Evolutionary conservation across 116 monocot species (phyloP).

Genomic region (Dioscorea cayenensis): DNA sequence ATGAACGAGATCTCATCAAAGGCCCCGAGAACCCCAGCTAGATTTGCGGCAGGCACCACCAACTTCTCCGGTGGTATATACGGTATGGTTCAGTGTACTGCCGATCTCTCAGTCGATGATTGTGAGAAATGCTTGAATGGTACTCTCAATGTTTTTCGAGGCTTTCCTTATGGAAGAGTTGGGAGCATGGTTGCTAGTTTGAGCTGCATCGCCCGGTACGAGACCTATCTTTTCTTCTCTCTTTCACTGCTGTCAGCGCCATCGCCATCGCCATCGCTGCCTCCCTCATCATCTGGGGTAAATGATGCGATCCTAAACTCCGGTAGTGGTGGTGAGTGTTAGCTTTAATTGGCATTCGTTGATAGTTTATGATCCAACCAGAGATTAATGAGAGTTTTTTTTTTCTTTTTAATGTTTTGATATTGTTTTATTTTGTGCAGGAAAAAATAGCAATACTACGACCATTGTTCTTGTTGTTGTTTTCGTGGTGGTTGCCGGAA

Average conservation of each 20-base stretch:
- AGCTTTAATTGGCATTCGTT: too few species aligned
- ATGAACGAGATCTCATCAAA: background rate
- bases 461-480: background rate
- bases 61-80: background rate
- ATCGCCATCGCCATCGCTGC: background rate
- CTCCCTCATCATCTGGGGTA: background rate
- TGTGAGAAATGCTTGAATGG: constrained; percentile 15
- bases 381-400: too few species aligned
- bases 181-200: constrained; percentile 2
- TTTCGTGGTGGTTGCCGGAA: background rate
- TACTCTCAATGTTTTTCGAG: background rate
- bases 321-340: background rate
- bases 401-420: background rate
- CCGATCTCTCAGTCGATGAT: constrained; percentile 5
- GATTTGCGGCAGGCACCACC: background rate
- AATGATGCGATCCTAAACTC: too few species aligned
- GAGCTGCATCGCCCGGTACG: constrained; percentile 26
- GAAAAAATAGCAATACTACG: background rate
- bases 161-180: background rate
- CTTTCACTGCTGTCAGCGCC: too few species aligned
- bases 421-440: background rate
- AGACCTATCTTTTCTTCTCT: background rate
- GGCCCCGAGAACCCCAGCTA: constrained; percentile 5
- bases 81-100: constrained; percentile 32
- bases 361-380: too few species aligned